Conservation (phyloP, 495 filamentous ascomycete species). For the Podospora pseudocomata region DNA sequence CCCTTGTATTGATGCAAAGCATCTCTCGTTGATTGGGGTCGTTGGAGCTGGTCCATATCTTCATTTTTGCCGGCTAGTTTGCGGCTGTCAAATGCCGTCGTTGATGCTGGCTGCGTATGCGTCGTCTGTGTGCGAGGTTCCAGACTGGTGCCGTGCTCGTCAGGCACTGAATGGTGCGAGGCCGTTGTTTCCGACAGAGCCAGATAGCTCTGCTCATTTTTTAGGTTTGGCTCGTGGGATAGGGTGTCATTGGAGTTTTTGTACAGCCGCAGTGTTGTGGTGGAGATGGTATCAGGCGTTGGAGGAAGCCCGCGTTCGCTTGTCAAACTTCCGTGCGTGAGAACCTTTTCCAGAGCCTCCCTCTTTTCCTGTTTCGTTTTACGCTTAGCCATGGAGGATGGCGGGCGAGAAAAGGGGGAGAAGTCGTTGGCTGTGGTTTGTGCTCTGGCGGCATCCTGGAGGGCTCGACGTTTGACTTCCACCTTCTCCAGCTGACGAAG, state of each 20-base stretch:
- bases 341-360: conserved; percentile 38
- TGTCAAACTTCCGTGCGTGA: conserved; percentile 33
- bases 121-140: background rate
- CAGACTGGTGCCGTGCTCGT: conserved; percentile 9
- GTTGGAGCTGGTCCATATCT: conserved; percentile 20
- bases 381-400: conserved; percentile 21
- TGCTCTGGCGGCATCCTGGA: conserved; percentile 25
- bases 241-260: conserved; percentile 39
- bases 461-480: conserved; percentile 20
- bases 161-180: conserved; percentile 17
- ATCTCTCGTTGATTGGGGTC: conserved; percentile 34
- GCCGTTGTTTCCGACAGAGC: conserved; percentile 25
- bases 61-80: conserved; percentile 11
- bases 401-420: conserved; percentile 20
- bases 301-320: conserved; percentile 44
- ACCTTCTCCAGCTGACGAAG: conserved; percentile 42
- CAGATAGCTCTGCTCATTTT: conserved; percentile 23
- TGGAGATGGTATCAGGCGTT: conserved; percentile 54
- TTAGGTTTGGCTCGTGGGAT: conserved; percentile 22
- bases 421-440: conserved; percentile 24
- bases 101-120: conserved; percentile 23
- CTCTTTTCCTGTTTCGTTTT: conserved; percentile 42
- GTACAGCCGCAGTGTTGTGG: conserved; percentile 44
- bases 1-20: conserved; percentile 22
- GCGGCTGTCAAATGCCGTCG: conserved; percentile 29